Evolutionary conservation across 148 eudicot species (phyloP).

Genomic region (Rhododendron ferrugineum): DNA sequence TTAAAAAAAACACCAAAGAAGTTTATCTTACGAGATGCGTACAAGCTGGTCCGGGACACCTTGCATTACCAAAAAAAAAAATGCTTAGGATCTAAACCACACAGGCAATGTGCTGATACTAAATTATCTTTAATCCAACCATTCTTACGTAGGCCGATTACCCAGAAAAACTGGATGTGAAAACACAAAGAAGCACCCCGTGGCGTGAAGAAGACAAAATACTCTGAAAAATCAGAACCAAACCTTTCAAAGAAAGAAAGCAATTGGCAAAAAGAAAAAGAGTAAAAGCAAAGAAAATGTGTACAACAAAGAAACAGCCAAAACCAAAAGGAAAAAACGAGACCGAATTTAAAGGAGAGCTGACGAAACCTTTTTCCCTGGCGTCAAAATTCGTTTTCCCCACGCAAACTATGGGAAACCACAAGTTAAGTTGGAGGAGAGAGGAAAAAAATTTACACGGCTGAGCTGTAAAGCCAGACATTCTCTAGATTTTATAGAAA

Average conservation of each 20-base stretch:
- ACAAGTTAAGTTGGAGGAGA: not conserved
- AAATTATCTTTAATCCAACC: not conserved
- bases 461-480: too few species aligned
- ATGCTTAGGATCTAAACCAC: not conserved
- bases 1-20: too few species aligned
- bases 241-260: not conserved
- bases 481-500: too few species aligned
- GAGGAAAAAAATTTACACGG: not conserved
- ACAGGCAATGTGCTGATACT: not conserved
- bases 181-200: not conserved
- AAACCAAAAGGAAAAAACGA: not conserved
- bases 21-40: not conserved
- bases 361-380: not conserved
- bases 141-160: not conserved
- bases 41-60: rapidly evolving
- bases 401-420: constrained; percentile 17
- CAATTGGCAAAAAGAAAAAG: constrained; percentile 7
- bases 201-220: constrained; percentile 2
- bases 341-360: not conserved
- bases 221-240: not conserved
- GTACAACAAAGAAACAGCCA: not conserved
- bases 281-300: constrained; percentile 13
- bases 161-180: not conserved
- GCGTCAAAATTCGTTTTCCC: constrained; percentile 13
- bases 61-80: too few species aligned